These are phyloP conservation scores for Neofusicoccum ribis DNA, from an alignment of 2,329 filamentous ascomycete species.

Conservation along the genomic window DNA sequence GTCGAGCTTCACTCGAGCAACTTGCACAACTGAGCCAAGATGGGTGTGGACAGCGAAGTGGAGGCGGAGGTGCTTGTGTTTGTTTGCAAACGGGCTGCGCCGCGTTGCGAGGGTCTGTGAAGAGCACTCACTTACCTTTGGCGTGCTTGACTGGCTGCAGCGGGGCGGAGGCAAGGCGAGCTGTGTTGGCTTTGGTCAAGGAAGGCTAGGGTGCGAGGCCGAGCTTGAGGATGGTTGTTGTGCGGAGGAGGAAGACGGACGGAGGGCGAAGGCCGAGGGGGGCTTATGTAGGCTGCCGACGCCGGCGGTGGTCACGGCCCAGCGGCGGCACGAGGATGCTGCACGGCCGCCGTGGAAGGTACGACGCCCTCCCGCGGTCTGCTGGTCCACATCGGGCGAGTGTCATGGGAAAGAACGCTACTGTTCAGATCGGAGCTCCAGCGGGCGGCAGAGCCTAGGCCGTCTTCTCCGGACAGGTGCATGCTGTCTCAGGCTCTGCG, in stretches of 20 bases:
- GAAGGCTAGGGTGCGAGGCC: neutral
- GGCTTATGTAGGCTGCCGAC: neutral
- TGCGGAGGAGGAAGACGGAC: constrained; percentile 17
- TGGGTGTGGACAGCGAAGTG: neutral
- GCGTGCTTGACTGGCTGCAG: neutral
- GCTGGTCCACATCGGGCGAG: too few species aligned
- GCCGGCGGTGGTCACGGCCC: neutral
- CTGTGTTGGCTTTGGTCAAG: neutral
- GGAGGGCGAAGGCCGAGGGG: neutral
- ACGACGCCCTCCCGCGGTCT: too few species aligned
- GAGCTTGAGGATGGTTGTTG: constrained; percentile 8
- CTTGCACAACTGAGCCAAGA: neutral
- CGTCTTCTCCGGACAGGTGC: too few species aligned
- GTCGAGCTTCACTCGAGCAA: neutral
- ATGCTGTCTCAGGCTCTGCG: too few species aligned
- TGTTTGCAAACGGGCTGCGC: neutral
- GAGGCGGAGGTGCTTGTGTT: neutral
- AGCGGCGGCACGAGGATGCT: too few species aligned
- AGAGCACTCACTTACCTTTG: neutral
- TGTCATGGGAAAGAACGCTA: too few species aligned
- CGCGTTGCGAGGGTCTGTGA: neutral
- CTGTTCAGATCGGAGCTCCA: too few species aligned
- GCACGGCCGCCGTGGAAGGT: too few species aligned
- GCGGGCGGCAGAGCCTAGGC: too few species aligned
- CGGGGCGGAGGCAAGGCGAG: neutral